Conservation (phyloP, 768 basidiomycete species). For the Lentinus brumalis region DNA sequence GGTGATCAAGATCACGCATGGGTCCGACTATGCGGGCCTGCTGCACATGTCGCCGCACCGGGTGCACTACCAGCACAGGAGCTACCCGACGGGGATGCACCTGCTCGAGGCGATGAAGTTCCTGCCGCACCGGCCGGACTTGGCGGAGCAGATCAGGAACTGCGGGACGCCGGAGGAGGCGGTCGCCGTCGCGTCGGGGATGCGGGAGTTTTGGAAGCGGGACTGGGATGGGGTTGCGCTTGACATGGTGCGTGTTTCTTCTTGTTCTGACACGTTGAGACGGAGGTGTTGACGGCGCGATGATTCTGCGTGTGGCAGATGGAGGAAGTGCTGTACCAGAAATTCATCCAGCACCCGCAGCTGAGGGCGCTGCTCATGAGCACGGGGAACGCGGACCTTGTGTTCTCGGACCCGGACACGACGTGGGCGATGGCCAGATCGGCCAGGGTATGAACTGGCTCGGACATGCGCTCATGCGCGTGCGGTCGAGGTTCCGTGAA, state of each 20-base stretch:
- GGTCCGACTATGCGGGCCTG: conserved; percentile 47
- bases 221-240: conserved; percentile 63
- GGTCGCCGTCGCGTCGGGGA: conserved; percentile 35
- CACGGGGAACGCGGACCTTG: conserved; percentile 52
- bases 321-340: conserved; percentile 66
- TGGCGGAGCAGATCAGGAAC: conserved; percentile 59
- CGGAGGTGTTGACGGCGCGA: no score
- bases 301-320: conserved; percentile 53
- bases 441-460: conserved; percentile 63
- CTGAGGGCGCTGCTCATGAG: conserved; percentile 54
- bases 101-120: conserved; percentile 80
- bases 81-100: conserved; percentile 72
- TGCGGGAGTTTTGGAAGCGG: conserved; percentile 37
- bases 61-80: conserved; percentile 53
- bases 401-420: conserved; percentile 38
- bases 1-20: conserved; percentile 21
- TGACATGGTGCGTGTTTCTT: conserved; percentile 43
- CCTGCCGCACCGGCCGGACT: conserved; percentile 45
- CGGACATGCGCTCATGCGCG: conserved; percentile 57
- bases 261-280: no score
- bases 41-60: conserved; percentile 68
- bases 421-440: conserved; percentile 63
- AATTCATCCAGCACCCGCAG: conserved; percentile 71
- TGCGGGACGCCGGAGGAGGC: conserved; percentile 42
- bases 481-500: conserved; percentile 48